A percentile compares a stretch with the other conserved stretches of the same genome.
Evolutionary conservation across 2,329 filamentous ascomycete species (phyloP).

Genomic region (Exophiala lecanii-corni): DNA sequence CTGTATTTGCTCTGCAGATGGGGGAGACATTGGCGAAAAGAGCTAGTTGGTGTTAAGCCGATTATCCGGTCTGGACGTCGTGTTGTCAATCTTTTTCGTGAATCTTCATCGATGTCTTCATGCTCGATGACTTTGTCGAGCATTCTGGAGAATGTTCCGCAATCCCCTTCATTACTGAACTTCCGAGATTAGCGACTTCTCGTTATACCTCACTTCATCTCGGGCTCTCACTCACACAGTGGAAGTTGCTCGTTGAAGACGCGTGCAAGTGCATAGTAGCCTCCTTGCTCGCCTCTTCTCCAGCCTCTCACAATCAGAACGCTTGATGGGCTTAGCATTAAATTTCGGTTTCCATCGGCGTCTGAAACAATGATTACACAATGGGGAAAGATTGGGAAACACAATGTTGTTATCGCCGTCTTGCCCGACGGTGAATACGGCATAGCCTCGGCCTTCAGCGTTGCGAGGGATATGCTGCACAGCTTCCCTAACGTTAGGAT

Average conservation of each 20-base stretch:
- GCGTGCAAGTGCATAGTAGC: neutral
- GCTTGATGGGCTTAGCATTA: neutral
- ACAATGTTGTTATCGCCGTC: conserved; percentile 31
- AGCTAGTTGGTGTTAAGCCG: conserved; percentile 1
- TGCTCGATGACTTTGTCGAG: neutral
- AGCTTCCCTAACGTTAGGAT: conserved; percentile 32
- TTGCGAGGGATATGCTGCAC: conserved; percentile 31
- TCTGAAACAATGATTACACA: too few species aligned
- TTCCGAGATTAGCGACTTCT: neutral
- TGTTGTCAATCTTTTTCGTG: neutral
- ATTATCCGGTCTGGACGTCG: conserved; percentile 6
- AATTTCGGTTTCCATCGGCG: neutral
- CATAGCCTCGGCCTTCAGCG: conserved; percentile 30
- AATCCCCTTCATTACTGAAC: neutral
- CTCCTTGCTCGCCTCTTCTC: neutral
- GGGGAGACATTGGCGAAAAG: neutral
- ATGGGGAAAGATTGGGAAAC: too few species aligned
- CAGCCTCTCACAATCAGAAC: neutral
- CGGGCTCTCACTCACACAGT: neutral
- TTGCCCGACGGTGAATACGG: conserved; percentile 32
- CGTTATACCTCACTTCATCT: too few species aligned
- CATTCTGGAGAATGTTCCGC: neutral
- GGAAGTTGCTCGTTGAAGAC: neutral
- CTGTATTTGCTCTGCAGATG: neutral
- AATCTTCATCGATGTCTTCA: neutral